These are phyloP conservation scores for Macrotyloma uniflorum DNA, from an alignment of 306 rosid genomes.

Conservation along the genomic window DNA sequence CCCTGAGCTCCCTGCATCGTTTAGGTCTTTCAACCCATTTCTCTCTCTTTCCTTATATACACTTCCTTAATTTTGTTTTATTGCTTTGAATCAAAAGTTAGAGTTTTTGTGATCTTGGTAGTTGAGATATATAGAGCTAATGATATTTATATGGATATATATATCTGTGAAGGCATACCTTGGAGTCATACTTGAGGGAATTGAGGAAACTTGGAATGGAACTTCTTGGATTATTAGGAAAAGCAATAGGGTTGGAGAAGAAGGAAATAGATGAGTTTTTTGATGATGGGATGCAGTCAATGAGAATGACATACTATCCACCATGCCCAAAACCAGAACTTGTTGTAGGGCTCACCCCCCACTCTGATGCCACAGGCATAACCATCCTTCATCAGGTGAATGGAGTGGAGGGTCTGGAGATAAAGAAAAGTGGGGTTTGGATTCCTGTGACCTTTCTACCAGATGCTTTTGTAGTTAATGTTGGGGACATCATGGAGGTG, in stretches of 20 bases:
- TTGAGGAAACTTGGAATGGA: conserved; percentile 51
- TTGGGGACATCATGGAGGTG: conserved; percentile 91
- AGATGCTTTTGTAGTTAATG: conserved; percentile 66
- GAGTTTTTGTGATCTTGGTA: too few species aligned
- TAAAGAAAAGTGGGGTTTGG: conserved; percentile 79
- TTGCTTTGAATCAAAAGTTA: too few species aligned
- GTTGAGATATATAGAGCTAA: too few species aligned
- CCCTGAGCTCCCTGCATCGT: conserved; percentile 55
- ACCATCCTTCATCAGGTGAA: conserved; percentile 73
- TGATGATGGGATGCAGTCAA: conserved; percentile 68
- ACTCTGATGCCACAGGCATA: conserved; percentile 70
- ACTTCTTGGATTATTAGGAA: conserved; percentile 52
- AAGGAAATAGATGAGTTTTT: conserved; percentile 53
- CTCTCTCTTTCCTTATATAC: neutral
- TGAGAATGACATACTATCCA: conserved; percentile 81
- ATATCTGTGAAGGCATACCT: conserved; percentile 44
- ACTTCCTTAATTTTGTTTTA: too few species aligned
- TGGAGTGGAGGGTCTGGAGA: conserved; percentile 75
- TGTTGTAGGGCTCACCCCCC: conserved; percentile 67
- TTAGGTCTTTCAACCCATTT: conserved; percentile 45
- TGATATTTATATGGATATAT: neutral
- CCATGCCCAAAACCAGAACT: conserved; percentile 73
- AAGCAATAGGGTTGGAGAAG: conserved; percentile 51
- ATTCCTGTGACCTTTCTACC: conserved; percentile 54
- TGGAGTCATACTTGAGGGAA: conserved; percentile 58